Conservation (phyloP, 306 rosid genomes). For the Albizia julibrissin region DNA sequence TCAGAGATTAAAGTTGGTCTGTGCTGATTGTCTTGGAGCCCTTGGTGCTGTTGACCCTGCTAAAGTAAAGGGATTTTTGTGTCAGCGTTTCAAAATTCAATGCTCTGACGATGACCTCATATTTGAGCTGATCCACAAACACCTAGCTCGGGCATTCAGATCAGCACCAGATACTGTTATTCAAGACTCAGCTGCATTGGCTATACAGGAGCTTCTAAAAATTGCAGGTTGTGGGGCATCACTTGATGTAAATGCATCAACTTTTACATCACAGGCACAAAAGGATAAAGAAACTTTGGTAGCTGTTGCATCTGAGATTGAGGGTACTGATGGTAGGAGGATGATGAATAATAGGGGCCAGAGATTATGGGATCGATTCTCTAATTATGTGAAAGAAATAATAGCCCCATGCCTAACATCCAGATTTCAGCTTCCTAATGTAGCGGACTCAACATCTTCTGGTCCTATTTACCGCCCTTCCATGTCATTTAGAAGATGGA, state of each 20-base stretch:
- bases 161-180: conserved; percentile 91
- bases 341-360: conserved; percentile 80
- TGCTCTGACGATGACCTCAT: conserved; percentile 97
- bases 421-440: conserved; percentile 83
- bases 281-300: conserved; percentile 39
- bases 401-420: conserved; percentile 97
- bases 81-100: conserved; percentile 85
- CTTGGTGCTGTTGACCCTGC: conserved; percentile 99
- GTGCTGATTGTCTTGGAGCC: conserved; percentile 98
- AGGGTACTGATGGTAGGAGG: conserved; percentile 39
- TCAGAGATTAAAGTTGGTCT: conserved; percentile 84
- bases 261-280: conserved; percentile 46
- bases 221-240: conserved; percentile 96
- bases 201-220: conserved; percentile 95
- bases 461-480: conserved; percentile 80
- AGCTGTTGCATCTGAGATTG: conserved; percentile 41
- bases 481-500: conserved; percentile 93
- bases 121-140: conserved; percentile 93
- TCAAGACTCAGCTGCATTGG: conserved; percentile 98
- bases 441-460: conserved; percentile 57
- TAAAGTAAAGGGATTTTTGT: conserved; percentile 75
- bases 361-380: conserved; percentile 91
- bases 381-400: conserved; percentile 91
- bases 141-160: conserved; percentile 91
- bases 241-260: conserved; percentile 72